Evolutionary conservation across 768 basidiomycete species (phyloP).

Genomic region (Daedalea quercina): DNA sequence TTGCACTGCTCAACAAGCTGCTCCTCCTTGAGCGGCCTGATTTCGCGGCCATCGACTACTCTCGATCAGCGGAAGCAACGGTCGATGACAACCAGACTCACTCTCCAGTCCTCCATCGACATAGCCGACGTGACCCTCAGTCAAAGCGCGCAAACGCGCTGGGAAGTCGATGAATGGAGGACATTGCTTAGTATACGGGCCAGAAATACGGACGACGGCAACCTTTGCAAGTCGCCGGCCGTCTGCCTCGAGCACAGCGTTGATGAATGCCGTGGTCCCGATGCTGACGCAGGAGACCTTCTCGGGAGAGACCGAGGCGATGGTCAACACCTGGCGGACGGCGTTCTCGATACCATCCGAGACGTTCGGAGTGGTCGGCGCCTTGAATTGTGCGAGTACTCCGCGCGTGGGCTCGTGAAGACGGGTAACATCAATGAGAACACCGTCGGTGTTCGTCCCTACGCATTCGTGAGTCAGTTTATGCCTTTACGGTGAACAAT

Average conservation of each 20-base stretch:
- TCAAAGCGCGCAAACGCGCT: constrained; percentile 23
- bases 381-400: constrained; percentile 35
- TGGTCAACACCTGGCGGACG: constrained; percentile 37
- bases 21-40: constrained; percentile 32
- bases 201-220: constrained; percentile 58
- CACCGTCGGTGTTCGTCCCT: constrained; percentile 37
- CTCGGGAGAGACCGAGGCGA: constrained; percentile 27
- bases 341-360: constrained; percentile 53
- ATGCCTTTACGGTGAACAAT: neutral
- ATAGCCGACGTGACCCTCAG: constrained; percentile 30
- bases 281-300: constrained; percentile 47
- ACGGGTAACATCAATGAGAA: constrained; percentile 28
- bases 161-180: constrained; percentile 54
- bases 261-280: constrained; percentile 43
- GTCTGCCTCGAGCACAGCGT: constrained; percentile 56
- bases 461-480: neutral
- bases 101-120: constrained; percentile 36
- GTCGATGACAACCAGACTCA: constrained; percentile 9
- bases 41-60: constrained; percentile 42
- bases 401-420: constrained; percentile 28
- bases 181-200: constrained; percentile 49
- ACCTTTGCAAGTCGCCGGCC: constrained; percentile 46
- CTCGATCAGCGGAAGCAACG: constrained; percentile 14
- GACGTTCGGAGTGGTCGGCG: constrained; percentile 49
- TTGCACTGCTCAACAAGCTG: constrained; percentile 40